phyloP scores from a whole-genome alignment of 2,329 filamentous ascomycete genomes.

The Ceratocystis papillata region DNA sequence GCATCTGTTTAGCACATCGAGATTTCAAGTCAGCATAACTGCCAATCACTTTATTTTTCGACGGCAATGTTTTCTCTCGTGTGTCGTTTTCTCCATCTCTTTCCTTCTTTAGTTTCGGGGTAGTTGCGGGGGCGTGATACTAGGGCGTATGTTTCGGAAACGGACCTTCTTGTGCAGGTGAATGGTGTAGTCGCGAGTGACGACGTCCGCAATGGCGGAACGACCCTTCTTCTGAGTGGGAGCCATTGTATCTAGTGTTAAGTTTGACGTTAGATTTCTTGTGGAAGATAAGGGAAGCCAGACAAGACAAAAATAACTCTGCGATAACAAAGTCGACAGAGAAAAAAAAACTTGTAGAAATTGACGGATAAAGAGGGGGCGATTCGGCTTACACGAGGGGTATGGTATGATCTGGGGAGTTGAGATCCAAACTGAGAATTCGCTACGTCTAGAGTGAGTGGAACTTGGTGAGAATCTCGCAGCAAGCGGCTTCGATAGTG shows the following conservation, averaged over 20 bases:
- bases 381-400: conserved; percentile 23
- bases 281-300: conserved; percentile 22
- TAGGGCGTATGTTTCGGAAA: conserved; percentile 24
- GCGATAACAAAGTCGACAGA: conserved; percentile 17
- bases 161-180: conserved; percentile 88
- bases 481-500: conserved; percentile 21
- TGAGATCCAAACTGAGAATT: conserved; percentile 25
- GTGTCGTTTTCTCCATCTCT: not conserved
- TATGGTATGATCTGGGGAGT: conserved; percentile 25
- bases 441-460: conserved; percentile 24
- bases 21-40: conserved; percentile 31
- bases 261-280: conserved; percentile 27
- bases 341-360: conserved; percentile 16
- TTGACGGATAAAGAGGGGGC: conserved; percentile 15
- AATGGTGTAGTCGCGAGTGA: conserved; percentile 99
- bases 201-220: conserved; percentile 97
- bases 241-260: conserved; percentile 51
- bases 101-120: not conserved
- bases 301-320: conserved; percentile 21
- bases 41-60: not conserved
- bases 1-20: conserved; percentile 51
- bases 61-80: conserved; percentile 12
- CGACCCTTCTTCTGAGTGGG: conserved; percentile 62
- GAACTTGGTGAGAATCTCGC: conserved; percentile 25
- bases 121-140: not conserved